Conservation (phyloP, 805 yeast species). For the Candida chauliodis region DNA sequence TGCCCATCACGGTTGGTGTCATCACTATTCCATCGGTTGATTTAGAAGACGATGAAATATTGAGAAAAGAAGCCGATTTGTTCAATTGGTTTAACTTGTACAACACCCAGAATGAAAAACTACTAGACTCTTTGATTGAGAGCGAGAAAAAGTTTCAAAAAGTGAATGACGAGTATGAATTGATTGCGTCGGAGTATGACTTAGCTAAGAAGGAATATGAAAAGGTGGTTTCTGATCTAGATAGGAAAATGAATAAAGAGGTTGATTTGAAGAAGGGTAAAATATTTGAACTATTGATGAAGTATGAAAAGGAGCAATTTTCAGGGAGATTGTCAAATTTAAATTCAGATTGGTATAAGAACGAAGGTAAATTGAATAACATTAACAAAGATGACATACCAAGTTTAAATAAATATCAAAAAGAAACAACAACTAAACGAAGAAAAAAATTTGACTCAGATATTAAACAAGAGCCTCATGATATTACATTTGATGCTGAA, state of each 20-base stretch:
- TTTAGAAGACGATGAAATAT: slow-evolving; percentile 13
- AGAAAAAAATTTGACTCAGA: slow-evolving; percentile 4
- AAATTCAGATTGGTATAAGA: slow-evolving; percentile 15
- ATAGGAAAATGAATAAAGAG: slow-evolving; percentile 23
- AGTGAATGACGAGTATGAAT: slow-evolving; percentile 6
- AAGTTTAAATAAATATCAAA: slow-evolving; percentile 11
- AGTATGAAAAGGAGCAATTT: background rate
- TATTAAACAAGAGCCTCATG: slow-evolving; percentile 4
- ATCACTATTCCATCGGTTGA: slow-evolving; percentile 18
- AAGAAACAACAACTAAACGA: slow-evolving; percentile 6
- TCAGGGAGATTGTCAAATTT: slow-evolving; percentile 12
- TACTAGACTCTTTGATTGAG: slow-evolving; percentile 7
- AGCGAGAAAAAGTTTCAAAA: slow-evolving; percentile 5
- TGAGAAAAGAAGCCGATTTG: slow-evolving; percentile 16
- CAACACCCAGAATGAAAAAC: slow-evolving; percentile 12
- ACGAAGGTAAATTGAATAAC: slow-evolving; percentile 15
- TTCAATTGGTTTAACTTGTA: slow-evolving; percentile 26
- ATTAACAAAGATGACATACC: slow-evolving; percentile 18
- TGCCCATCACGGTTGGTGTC: slow-evolving; percentile 26
- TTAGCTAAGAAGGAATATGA: slow-evolving; percentile 14
- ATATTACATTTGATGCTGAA: too few species aligned
- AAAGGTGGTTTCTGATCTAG: slow-evolving; percentile 16
- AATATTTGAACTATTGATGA: slow-evolving; percentile 23
- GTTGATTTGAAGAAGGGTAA: slow-evolving; percentile 28
- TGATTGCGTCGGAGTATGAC: slow-evolving; percentile 12